phyloP scores from a whole-genome alignment of 345 rosid species.

The Triadica sebifera region DNA sequence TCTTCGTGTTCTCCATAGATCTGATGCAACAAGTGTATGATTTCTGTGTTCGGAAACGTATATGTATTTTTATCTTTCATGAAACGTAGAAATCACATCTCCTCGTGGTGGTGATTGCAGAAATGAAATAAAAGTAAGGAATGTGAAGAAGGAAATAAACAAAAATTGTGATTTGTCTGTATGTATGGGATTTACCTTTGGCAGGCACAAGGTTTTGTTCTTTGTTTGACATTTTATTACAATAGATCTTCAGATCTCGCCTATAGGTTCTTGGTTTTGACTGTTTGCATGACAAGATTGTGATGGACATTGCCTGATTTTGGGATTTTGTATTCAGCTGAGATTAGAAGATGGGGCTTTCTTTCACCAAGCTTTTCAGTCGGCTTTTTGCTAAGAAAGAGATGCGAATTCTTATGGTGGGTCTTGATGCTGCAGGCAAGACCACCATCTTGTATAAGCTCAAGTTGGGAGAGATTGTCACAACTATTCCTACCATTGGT shows the following conservation, averaged over 20 bases:
- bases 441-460: slow-evolving; percentile 26
- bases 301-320: not conserved
- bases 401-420: slow-evolving; percentile 26
- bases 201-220: no score
- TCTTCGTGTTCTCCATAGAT: not conserved
- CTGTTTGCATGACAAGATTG: not conserved
- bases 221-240: not conserved
- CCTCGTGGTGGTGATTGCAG: not conserved
- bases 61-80: not conserved
- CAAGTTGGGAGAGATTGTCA: slow-evolving; percentile 27
- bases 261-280: not conserved
- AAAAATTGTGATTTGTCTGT: no score
- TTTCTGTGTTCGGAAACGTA: not conserved
- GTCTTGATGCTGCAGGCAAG: slow-evolving; percentile 29
- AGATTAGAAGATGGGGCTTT: slow-evolving; percentile 22
- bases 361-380: slow-evolving; percentile 25
- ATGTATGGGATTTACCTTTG: no score
- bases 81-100: not conserved
- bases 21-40: not conserved
- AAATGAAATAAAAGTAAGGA: not conserved
- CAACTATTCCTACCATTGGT: slow-evolving; percentile 26
- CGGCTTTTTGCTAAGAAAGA: slow-evolving; percentile 26
- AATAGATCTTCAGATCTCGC: not conserved
- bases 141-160: not conserved
- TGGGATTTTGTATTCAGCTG: slow-evolving; percentile 5